A percentile compares a stretch with the other conserved stretches of the same genome.
These are phyloP conservation scores for Zanthoxylum bungeanum DNA, from an alignment of 345 rosid genomes.

Conservation along the genomic window DNA sequence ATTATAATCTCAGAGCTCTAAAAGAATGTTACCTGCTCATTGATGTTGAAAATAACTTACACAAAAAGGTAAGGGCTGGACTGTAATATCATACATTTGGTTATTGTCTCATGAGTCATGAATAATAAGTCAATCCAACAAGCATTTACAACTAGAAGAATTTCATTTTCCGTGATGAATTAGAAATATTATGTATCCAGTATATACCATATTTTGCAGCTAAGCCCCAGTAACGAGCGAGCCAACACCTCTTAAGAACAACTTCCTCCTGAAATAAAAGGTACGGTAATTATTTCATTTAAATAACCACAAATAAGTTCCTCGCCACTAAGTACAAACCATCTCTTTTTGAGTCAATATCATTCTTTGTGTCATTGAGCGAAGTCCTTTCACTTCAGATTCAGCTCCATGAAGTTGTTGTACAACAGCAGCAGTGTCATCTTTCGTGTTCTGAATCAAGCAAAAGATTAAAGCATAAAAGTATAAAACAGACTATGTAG, in stretches of 20 bases:
- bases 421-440: conserved; percentile 47
- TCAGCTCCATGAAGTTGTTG: conserved; percentile 77
- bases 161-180: neutral
- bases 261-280: conserved; percentile 86
- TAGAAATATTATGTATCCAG: conserved; percentile 5
- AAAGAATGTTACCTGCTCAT: neutral
- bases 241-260: conserved; percentile 99
- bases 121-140: neutral
- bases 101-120: neutral
- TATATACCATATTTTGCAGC: conserved; percentile 83
- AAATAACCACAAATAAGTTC: neutral
- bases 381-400: conserved; percentile 74
- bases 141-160: neutral
- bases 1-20: neutral
- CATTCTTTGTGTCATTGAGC: conserved; percentile 95
- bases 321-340: conserved; percentile 50
- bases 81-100: neutral
- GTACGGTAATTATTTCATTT: conserved; percentile 11
- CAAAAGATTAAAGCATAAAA: conserved; percentile 12
- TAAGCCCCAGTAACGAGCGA: conserved; percentile 99
- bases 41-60: neutral
- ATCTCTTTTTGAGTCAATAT: conserved; percentile 93
- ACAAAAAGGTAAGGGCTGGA: neutral
- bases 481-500: neutral
- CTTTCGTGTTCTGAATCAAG: conserved; percentile 60